Evolutionary conservation across 495 filamentous ascomycete species (phyloP).

Genomic region (Daldinia loculata): DNA sequence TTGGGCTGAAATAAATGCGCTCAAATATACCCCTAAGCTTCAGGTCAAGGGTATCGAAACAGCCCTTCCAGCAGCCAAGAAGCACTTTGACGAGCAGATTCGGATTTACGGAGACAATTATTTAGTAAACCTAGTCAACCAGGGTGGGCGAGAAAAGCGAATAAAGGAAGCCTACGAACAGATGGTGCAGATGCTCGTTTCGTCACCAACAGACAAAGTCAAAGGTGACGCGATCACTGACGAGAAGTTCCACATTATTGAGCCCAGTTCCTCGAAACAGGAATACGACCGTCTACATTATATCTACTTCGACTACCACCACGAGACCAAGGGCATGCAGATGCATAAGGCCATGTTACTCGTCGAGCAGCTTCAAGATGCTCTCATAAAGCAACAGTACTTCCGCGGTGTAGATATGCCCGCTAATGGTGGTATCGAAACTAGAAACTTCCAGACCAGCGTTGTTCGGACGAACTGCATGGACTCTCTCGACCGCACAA

Average conservation of each 20-base stretch:
- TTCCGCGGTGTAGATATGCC: slow-evolving; percentile 92
- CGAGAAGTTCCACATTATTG: slow-evolving; percentile 83
- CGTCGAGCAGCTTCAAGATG: slow-evolving; percentile 77
- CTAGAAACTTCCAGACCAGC: slow-evolving; percentile 78
- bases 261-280: slow-evolving; percentile 65
- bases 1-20: slow-evolving; percentile 92
- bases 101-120: slow-evolving; percentile 93
- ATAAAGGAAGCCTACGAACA: slow-evolving; percentile 95
- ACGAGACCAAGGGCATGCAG: slow-evolving; percentile 90
- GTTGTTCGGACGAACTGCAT: slow-evolving; percentile 98
- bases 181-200: slow-evolving; percentile 76
- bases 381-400: slow-evolving; percentile 79
- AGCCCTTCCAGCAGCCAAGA: slow-evolving; percentile 78
- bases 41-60: slow-evolving; percentile 85
- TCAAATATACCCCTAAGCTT: slow-evolving; percentile 87
- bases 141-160: slow-evolving; percentile 84
- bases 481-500: slow-evolving; percentile 98
- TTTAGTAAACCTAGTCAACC: slow-evolving; percentile 95
- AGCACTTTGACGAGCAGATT: slow-evolving; percentile 93
- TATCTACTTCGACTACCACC: slow-evolving; percentile 97
- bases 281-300: slow-evolving; percentile 88
- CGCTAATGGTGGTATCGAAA: slow-evolving; percentile 76
- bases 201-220: slow-evolving; percentile 69
- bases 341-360: slow-evolving; percentile 93
- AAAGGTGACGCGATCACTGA: slow-evolving; percentile 65